Evolutionary conservation across 106 monocot genomes (phyloP), one percentile per base, ranked within the genome.

Genomic region (Acorus gramineus): DNA sequence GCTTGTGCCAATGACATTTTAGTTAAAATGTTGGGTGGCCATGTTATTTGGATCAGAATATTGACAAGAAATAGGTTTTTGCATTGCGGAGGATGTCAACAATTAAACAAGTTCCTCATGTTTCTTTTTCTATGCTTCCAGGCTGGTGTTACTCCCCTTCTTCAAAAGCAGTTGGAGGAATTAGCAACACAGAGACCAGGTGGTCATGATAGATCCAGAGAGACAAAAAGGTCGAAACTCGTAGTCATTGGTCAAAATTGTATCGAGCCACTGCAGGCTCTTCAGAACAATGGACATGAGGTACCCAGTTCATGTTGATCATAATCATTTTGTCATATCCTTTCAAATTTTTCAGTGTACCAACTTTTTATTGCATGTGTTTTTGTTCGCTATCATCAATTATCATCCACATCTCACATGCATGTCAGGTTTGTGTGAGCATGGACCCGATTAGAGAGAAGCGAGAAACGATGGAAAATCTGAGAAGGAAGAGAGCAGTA

Each of bases 191-290:
- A 56, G 55, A 79, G 78, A 52, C 4, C 47, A 11, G 71, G 10
- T 42, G 78, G 51, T 8, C 63, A 61, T 2, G 46, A 11, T 10
- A 55, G 62, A 46, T 65, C 61, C 65, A 77, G 59, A 49, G 66
- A 77, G 46, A 73, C 65, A 4, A 85, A 73, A 66, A 75, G 48
- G 13, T 3, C 79, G 47, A 68, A 62, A 44, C 72, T 81, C 64
- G 60, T 85, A n/a, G 85, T 98, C 48, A 85, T 98, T 67, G 98
- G 98, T 63, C 88, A 88, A 63, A 81, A 92, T 77, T 69, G 69
- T 58, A 59, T 98, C 52, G 98, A 98, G 75, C 92, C 92, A 47
- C 88, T 98, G 14, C 70, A 92, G 66, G 98, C 98, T 10, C 88
- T 98, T 62, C 82, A 81, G 9, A 80, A 9, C 65, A 78, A 79